Base-by-base conservation (phyloP, 148 eudicot species). In the Rhododendron griersonianum region DNA sequence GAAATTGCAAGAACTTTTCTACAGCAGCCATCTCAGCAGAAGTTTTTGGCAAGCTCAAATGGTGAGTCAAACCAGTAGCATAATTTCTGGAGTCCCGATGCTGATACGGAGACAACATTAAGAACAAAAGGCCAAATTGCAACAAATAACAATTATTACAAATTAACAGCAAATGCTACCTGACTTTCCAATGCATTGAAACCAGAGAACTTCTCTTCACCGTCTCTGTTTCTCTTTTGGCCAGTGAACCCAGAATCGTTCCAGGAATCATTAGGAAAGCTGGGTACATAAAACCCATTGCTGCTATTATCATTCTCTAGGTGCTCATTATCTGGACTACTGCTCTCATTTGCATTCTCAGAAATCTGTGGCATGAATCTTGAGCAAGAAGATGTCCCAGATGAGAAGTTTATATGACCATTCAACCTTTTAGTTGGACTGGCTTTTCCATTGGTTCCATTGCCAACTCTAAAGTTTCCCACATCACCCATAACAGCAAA, bases 21-120 rank as follows among this genome's bases (percentile, higher is more conserved):
- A 87, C 78, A 1, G 87, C 82, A 41, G 89, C 90, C 89, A 89
- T 88, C 81, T 92, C 91, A 39, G 90, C 83, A 80, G 90, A 83
- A 28, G 90, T 92, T 84, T 86, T 92, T 35, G 92, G 91, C 88
- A 92, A 89, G 87, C 94, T 92, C 86, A 89, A 30, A 44, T 92
- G 94, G 80, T 91, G 92, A 73, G 89, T 87, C 79, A 92, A 88
- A 86, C 87, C 87, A 48, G 82, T 57, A 16, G 90, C 51, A 25
- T 69, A 78, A 35, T 88, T 80, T 82, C 87, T 86, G 67, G 57
- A 57, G 53, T 87, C 90, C 9, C 73, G 85, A 84, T 87, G 87
- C 92, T 92, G 89, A 81, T n/a, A 79, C n/a, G 13, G 81, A 88
- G 65, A 78, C 51, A 51, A 87, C 39, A 84, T 39, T 63, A 78